Conservation (phyloP, 2,329 filamentous ascomycete genomes). For the Fusarium sp. region DNA sequence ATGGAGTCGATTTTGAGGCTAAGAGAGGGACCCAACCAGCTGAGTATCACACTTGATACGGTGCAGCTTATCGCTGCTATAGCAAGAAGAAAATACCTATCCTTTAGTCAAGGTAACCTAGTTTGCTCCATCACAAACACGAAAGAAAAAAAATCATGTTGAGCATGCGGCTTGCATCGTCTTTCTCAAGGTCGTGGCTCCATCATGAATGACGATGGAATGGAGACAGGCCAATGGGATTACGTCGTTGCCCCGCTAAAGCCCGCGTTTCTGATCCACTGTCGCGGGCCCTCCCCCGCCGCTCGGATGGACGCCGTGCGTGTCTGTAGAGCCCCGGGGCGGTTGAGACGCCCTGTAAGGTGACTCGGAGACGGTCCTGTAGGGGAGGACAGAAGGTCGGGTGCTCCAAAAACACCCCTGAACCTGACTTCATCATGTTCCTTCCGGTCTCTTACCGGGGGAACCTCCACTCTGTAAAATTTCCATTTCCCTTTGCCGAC, state of each 20-base stretch:
- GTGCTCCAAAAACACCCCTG: conserved; percentile 1
- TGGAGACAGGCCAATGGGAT: conserved; percentile 37
- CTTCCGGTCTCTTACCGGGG: conserved; percentile 14
- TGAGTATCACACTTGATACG: conserved; percentile 8
- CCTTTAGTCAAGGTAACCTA: background rate
- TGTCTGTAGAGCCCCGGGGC: conserved; percentile 26
- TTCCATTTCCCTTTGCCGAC: conserved; percentile 30
- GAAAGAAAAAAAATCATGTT: conserved; percentile 7
- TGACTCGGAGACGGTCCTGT: background rate
- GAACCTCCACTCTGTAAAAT: conserved; percentile 23
- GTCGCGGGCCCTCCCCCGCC: conserved; percentile 38
- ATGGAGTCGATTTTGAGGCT: background rate
- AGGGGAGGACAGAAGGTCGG: background rate
- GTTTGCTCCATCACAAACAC: conserved; percentile 15
- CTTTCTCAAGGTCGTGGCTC: conserved; percentile 39
- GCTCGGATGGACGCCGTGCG: conserved; percentile 28
- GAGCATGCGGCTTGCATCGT: conserved; percentile 43
- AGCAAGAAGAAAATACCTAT: background rate
- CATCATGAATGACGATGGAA: conserved; percentile 43
- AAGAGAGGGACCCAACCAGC: background rate
- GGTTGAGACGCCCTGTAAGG: conserved; percentile 15
- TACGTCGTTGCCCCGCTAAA: conserved; percentile 25
- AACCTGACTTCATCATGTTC: background rate
- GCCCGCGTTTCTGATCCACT: conserved; percentile 39
- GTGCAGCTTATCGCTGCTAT: background rate